Evolutionary conservation across 2,329 filamentous ascomycete species (phyloP).

Genomic region (Monosporascus sp.): DNA sequence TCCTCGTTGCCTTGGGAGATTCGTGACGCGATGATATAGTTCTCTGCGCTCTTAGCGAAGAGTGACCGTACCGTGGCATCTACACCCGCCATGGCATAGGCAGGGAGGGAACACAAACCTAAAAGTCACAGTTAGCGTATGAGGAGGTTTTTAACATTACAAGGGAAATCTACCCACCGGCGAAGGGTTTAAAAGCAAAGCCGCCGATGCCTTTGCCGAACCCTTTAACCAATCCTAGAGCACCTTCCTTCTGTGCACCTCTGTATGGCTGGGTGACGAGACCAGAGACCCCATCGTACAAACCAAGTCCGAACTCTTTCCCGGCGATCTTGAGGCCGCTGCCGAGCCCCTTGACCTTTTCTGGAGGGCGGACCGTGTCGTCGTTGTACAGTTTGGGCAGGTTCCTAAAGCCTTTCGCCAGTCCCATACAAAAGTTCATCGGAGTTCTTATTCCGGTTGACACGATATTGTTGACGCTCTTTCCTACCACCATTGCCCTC

Average conservation of each 20-base stretch:
- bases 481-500: slow-evolving; percentile 58
- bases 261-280: slow-evolving; percentile 71
- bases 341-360: slow-evolving; percentile 71
- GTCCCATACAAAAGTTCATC: slow-evolving; percentile 75
- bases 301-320: slow-evolving; percentile 69
- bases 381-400: slow-evolving; percentile 82
- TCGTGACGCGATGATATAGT: slow-evolving; percentile 73
- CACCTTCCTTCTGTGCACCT: slow-evolving; percentile 61
- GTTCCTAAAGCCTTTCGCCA: slow-evolving; percentile 85
- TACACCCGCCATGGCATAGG: slow-evolving; percentile 77
- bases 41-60: slow-evolving; percentile 65
- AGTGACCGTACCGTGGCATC: slow-evolving; percentile 70
- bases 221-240: slow-evolving; percentile 65
- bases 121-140: background rate
- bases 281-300: slow-evolving; percentile 78
- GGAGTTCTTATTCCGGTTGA: slow-evolving; percentile 72
- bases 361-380: slow-evolving; percentile 69
- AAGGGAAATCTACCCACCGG: slow-evolving; percentile 44
- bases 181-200: slow-evolving; percentile 73
- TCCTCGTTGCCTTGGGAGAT: slow-evolving; percentile 71
- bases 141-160: background rate
- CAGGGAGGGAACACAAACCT: slow-evolving; percentile 66
- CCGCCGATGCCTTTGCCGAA: slow-evolving; percentile 81
- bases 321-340: slow-evolving; percentile 73
- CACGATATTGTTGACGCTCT: slow-evolving; percentile 66